phyloP scores from a whole-genome alignment of 2,329 filamentous ascomycete species.

The Phoma herbarum region DNA sequence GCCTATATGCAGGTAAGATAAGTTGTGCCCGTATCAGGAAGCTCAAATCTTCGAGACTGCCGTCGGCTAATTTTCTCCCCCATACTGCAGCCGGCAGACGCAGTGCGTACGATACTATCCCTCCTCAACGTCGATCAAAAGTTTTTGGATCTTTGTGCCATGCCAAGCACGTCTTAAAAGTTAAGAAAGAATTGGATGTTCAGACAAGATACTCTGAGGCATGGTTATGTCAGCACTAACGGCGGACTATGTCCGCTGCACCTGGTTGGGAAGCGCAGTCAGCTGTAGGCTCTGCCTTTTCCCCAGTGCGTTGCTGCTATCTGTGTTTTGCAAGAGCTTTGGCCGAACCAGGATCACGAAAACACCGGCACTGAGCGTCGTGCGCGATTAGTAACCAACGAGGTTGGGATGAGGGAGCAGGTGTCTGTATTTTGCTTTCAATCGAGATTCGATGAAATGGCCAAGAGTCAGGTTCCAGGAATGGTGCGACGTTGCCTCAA shows the following conservation, averaged over 20 bases:
- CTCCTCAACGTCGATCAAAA: neutral
- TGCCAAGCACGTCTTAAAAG: neutral
- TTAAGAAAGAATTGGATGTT: neutral
- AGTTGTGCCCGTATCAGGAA: slow-evolving; percentile 2
- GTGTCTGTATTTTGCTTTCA: neutral
- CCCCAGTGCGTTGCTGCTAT: neutral
- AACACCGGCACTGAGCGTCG: neutral
- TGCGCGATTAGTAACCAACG: neutral
- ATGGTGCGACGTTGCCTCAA: neutral
- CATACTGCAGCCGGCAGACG: neutral
- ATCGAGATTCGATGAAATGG: neutral
- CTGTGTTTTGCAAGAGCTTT: neutral
- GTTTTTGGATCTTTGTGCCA: neutral
- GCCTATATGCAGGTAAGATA: slow-evolving; percentile 9
- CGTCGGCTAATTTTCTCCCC: neutral
- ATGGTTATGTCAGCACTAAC: neutral
- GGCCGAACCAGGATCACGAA: neutral
- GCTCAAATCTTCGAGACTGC: neutral
- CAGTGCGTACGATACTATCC: neutral
- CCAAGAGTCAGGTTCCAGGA: neutral
- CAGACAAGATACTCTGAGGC: neutral
- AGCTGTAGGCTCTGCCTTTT: neutral
- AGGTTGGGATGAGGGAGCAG: neutral
- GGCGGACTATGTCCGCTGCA: neutral
- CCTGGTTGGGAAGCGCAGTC: neutral